Evolutionary conservation across 441 rosid genomes (phyloP), one percentile per base, ranked within the genome.

Genomic region (Pelargonium myrrhifolium): DNA sequence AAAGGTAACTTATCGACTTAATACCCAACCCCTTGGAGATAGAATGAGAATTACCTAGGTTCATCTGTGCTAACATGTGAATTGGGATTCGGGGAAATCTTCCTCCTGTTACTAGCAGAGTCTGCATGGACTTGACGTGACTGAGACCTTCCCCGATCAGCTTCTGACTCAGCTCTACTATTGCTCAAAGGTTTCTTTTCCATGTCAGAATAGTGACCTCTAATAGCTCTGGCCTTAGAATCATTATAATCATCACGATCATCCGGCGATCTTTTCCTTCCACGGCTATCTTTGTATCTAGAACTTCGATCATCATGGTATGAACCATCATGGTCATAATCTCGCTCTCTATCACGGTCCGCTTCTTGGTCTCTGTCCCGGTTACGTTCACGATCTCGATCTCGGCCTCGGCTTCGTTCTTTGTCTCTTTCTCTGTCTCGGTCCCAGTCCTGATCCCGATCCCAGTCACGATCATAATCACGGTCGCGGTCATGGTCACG

Each of bases 181-280:
- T 82, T 72, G 68, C 78, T 75, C 70, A 75, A 71, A 51, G 79
- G 73, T 74, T 74, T 86, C 72, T 74, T 78, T 76, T 85, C 93
- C 72, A 65, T 21, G 20, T 85, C 87, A 72, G 81, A 65, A 73
- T 75, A 71, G 31, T 73, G 68, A 62, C 66, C 64, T 65, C 73
- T 84, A 42, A 37, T 64, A 68, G 77, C 81, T 82, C 84, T 87
- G 69, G 80, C 55, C 77, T 81, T 88, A 74, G 66, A 67, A 77
- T 83, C 92, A 72, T 21, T 69, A 62, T 73, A 72, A 62, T 89
- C 90, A 73, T 84, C 92, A 20, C 64, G 84, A 64, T 88, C 87
- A 67, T 85, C 93, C 8, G 92, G 90, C 68, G 97, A 88, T 74
- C 85, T 85, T 80, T 85, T 90, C 74, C 77, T 80, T 74, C 85